A percentile compares a stretch with the other conserved stretches of the same genome.
These are phyloP conservation scores for Naganishia friedmannii DNA, from an alignment of 768 basidiomycete species.

Conservation along the genomic window DNA sequence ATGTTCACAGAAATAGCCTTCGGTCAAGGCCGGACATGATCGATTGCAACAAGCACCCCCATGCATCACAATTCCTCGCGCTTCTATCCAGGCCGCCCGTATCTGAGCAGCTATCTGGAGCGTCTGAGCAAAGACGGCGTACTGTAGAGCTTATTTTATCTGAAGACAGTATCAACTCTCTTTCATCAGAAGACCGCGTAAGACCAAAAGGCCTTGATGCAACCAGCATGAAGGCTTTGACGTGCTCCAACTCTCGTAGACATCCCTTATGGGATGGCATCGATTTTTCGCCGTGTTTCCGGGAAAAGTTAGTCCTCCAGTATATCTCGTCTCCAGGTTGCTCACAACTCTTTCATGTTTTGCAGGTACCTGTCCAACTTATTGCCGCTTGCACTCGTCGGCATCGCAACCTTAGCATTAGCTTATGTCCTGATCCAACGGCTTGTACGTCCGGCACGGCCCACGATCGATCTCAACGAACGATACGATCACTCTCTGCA, in stretches of 20 bases:
- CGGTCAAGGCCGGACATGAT: background rate
- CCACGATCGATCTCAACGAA: slow-evolving; percentile 20
- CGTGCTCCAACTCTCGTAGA: background rate
- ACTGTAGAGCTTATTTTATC: background rate
- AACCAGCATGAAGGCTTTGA: background rate
- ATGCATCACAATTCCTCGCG: background rate
- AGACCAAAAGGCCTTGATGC: background rate
- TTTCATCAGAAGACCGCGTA: background rate
- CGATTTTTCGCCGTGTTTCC: slow-evolving; percentile 30
- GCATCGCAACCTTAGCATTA: slow-evolving; percentile 1
- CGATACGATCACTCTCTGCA: slow-evolving; percentile 13
- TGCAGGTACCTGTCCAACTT: slow-evolving; percentile 12
- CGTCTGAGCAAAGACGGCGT: background rate
- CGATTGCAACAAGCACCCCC: background rate
- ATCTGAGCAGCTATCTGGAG: too few relatives aligned
- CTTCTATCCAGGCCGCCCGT: background rate
- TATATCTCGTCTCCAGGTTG: too few relatives aligned
- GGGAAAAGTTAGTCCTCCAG: slow-evolving; percentile 12
- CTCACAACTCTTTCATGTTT: background rate
- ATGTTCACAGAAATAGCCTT: background rate
- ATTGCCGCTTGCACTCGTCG: slow-evolving; percentile 9
- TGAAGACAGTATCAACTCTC: background rate
- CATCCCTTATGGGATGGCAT: slow-evolving; percentile 30
- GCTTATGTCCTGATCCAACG: background rate
- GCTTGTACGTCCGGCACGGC: background rate